A percentile compares a stretch with the other conserved stretches of the same genome.
Conservation (phyloP, 306 rosid genomes). For the Lotus japonicus region DNA sequence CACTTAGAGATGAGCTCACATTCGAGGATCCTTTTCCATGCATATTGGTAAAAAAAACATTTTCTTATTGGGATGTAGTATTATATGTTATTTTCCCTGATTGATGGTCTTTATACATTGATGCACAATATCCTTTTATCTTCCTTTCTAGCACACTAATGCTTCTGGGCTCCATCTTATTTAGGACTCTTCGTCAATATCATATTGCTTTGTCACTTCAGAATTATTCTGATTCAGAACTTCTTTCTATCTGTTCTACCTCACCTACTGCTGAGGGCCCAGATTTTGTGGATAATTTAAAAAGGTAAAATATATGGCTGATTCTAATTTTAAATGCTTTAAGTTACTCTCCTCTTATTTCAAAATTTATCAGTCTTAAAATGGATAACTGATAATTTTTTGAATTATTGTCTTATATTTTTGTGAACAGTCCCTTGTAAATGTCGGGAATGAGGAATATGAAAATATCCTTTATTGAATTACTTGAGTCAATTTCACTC, state of each 20-base stretch:
- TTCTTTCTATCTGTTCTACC: conserved; percentile 68
- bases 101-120: not conserved
- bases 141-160: conserved; percentile 2
- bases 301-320: conserved; percentile 44
- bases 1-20: not conserved
- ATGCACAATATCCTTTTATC: not conserved
- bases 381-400: not conserved
- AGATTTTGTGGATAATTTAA: conserved; percentile 56
- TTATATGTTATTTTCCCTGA: not conserved
- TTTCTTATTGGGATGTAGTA: not conserved
- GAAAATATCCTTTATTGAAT: no score
- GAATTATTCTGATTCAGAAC: conserved; percentile 54
- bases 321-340: not conserved
- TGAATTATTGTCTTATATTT: not conserved
- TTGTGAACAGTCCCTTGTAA: not conserved
- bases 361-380: not conserved
- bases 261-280: conserved; percentile 83
- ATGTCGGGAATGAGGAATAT: no score
- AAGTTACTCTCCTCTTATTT: not conserved
- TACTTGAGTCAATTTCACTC: no score
- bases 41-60: not conserved
- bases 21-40: conserved; percentile 1
- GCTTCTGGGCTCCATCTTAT: conserved; percentile 13
- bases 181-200: conserved; percentile 44
- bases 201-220: conserved; percentile 31